Base-by-base conservation (phyloP, 352 stramenopile species). In the Globisporangium splendens region DNA sequence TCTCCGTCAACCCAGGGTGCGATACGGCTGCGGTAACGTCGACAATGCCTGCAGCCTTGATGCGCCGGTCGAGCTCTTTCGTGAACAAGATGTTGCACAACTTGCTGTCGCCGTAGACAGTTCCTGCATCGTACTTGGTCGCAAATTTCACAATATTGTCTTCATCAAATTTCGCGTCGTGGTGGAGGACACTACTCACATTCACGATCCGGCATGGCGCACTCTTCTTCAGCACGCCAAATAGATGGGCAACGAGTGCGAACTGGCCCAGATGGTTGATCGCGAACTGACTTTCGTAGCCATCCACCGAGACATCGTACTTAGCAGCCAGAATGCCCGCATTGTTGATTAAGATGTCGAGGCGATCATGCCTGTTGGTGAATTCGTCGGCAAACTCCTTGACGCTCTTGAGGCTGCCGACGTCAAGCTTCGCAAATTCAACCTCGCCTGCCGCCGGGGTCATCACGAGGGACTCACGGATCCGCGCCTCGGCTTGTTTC, bases 201-300 rank as follows among this genome's bases (percentile, higher is more conserved):
- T 31, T 31, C 24, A 31, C 24, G 24, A 31, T 31, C 24, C 24
- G 24, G 24, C 24, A 31, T 31, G 24, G 48, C 17, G 61, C 20
- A 60, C 58, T 72, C 18, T 63, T 43, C 50, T 65, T 58, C 20
- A 76, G 56, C 43, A 68, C 14, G 21, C 51, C 50, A 2, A 73
- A 54, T n/a, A 76, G 57, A 10, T 56, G 55, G 15, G 59, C 51
- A 8, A 62, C 70, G 1, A 78, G 46, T 15, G 60, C 63, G 33
- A 78, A 78, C 35, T 78, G 70, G 12, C 64, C 64, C 48, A 71
- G 44, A 31, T 72, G 65, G 55, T 72, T 31, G 24, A 31, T 31
- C 2, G 24, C 24, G 5, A 31, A 31, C 24, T 31, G 24, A 31
- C 24, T 31, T 31, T 31, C 24, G 24, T 31, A 31, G 24, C 24